A percentile compares a stretch with the other conserved stretches of the same genome.
These are phyloP conservation scores for Calvatia gigantea DNA, from an alignment of 768 basidiomycete genomes.

Conservation along the genomic window DNA sequence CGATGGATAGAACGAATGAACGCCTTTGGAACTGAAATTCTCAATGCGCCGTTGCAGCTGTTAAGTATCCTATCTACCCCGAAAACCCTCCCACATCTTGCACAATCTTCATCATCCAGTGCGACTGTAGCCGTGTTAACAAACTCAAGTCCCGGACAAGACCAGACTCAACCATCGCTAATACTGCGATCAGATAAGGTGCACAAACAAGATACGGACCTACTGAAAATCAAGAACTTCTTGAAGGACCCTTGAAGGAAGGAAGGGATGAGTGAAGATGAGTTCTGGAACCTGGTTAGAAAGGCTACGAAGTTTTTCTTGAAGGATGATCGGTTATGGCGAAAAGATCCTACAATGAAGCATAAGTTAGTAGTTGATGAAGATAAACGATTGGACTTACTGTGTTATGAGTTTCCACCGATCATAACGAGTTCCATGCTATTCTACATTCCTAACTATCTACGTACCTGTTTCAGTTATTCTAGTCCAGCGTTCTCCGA, in stretches of 20 bases:
- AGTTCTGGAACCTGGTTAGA: background rate
- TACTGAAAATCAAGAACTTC: background rate
- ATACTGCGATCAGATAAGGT: background rate
- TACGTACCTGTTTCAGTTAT: too few species aligned
- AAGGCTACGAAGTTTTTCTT: conserved; percentile 5
- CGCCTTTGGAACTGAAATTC: background rate
- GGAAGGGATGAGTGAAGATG: background rate
- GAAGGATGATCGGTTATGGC: conserved; percentile 16
- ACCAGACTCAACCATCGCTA: too few species aligned
- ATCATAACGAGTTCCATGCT: too few species aligned
- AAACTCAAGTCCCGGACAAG: too few species aligned
- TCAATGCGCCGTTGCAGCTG: too few species aligned
- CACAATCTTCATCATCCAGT: too few species aligned
- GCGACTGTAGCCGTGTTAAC: too few species aligned
- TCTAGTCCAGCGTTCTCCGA: too few species aligned
- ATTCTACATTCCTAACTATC: too few species aligned
- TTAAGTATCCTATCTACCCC: too few species aligned
- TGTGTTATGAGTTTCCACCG: too few species aligned
- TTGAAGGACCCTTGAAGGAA: background rate
- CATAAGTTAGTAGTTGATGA: conserved; percentile 21
- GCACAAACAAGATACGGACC: background rate
- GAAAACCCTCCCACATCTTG: too few species aligned
- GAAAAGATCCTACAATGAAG: conserved; percentile 14
- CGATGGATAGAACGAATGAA: conserved; percentile 18
- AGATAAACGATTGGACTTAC: background rate